Conservation (phyloP, 2,329 filamentous ascomycete genomes). For the Aspergillaceae sp. region DNA sequence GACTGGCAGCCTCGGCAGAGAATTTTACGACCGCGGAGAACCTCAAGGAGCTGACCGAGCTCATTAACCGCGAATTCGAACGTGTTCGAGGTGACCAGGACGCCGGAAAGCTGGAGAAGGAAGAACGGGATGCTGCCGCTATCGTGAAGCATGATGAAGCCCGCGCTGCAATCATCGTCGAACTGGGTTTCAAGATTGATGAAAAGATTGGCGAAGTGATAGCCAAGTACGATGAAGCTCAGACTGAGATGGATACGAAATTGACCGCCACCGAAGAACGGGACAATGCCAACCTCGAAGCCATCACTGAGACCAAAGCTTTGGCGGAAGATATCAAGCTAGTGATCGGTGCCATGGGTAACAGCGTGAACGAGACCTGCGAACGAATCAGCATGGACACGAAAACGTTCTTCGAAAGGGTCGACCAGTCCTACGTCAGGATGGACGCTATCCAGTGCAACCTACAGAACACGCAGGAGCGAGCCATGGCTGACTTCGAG, state of each 20-base stretch:
- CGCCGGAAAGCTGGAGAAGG: slow-evolving; percentile 70
- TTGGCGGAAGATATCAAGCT: slow-evolving; percentile 81
- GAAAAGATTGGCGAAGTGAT: slow-evolving; percentile 75
- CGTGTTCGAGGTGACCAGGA: slow-evolving; percentile 72
- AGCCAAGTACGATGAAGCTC: slow-evolving; percentile 80
- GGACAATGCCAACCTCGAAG: slow-evolving; percentile 62
- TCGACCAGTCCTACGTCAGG: slow-evolving; percentile 69
- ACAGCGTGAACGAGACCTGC: slow-evolving; percentile 68
- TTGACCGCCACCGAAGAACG: slow-evolving; percentile 65
- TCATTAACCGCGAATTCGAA: slow-evolving; percentile 79
- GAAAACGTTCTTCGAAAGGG: slow-evolving; percentile 72
- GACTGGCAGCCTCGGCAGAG: slow-evolving; percentile 53
- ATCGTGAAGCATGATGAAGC: slow-evolving; percentile 54
- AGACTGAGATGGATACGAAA: slow-evolving; percentile 64
- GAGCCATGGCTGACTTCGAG: slow-evolving; percentile 71
- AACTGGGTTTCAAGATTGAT: slow-evolving; percentile 53
- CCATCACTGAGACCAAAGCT: slow-evolving; percentile 64
- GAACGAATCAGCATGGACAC: slow-evolving; percentile 84
- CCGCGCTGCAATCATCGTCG: slow-evolving; percentile 46
- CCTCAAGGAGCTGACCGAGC: slow-evolving; percentile 62
- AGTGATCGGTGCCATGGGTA: slow-evolving; percentile 75
- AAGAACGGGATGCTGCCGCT: slow-evolving; percentile 47
- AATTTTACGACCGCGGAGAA: slow-evolving; percentile 46
- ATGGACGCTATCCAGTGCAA: slow-evolving; percentile 65
- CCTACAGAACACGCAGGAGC: slow-evolving; percentile 67